These are phyloP conservation scores for Backusella parvicylindrica DNA, from an alignment of 192 early-diverging fungal species.

Conservation along the genomic window DNA sequence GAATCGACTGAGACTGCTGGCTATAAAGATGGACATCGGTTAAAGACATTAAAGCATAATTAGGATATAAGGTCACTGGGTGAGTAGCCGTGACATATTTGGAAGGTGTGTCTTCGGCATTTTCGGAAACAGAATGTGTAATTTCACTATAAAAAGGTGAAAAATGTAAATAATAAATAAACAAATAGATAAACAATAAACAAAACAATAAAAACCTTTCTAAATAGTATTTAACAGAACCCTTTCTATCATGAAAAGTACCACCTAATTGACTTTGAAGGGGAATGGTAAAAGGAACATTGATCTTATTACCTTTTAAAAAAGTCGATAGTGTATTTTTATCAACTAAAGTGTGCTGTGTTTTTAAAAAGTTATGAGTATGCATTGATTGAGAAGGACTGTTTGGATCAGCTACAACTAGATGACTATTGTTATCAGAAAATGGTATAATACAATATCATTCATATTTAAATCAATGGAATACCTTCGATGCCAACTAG, in stretches of 20 bases:
- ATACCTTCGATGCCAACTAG: slow-evolving; percentile 19
- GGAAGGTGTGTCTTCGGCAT: not conserved
- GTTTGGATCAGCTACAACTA: not conserved
- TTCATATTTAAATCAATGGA: not conserved
- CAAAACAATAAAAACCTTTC: slow-evolving; percentile 6
- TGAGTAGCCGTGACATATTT: not conserved
- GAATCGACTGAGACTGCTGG: not conserved
- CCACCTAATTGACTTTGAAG: not conserved
- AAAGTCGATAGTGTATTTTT: not conserved
- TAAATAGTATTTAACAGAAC: slow-evolving; percentile 12
- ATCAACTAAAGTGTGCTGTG: not conserved
- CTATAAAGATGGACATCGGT: slow-evolving; percentile 3
- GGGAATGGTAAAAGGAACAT: slow-evolving; percentile 8
- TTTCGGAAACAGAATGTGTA: not conserved
- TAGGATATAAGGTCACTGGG: not conserved
- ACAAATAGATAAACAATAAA: not conserved
- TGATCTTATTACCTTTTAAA: not conserved
- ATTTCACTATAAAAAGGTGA: not conserved
- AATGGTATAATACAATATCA: not conserved
- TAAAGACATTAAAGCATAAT: not conserved
- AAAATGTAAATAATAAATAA: slow-evolving; percentile 3
- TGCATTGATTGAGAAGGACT: not conserved
- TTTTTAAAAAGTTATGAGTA: not conserved
- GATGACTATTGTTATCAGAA: not conserved
- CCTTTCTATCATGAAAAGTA: slow-evolving; percentile 22